Evolutionary conservation across 2,329 filamentous ascomycete species (phyloP), one percentile per base, ranked within the genome.

Genomic region (Xylariaceae sp.): DNA sequence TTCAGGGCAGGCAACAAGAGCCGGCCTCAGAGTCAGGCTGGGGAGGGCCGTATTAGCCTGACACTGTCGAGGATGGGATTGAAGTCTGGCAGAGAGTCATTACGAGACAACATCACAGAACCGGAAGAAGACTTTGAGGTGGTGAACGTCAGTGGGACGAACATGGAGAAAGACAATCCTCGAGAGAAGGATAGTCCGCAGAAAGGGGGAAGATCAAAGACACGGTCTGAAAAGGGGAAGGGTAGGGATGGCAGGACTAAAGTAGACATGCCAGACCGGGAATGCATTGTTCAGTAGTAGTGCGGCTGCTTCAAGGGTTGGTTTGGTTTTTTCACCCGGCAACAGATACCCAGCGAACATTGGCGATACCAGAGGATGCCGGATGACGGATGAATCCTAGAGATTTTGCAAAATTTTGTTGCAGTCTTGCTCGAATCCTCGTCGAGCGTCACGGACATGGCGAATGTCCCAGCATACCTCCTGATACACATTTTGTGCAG

Each of bases 11-110:
- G 60, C 44, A 58, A 55, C 30, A 66, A 67, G 44, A 77, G 75
- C 43, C 68, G 76, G 10, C 71, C 76, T 4, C 59, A 58, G 13
- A 80, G 76, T 46, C 73, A 78, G 44, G 68, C 64, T 1, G 72
- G 74, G 18, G 76, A 80, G 43, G 65, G 64, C 12, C 65, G 76
- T 4, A 68, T 77, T 36, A 77, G 71, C 47, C 59, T 70, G 13
- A 72, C 70, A 3, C 75, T 80, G 52, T 68, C 66, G 12, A 67
- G 71, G n/a, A 55, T 76, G 4, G 67, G 67, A 8, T 61, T 68
- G 46, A 68, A 65, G 32, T 46, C 63, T 7, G 73, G 68, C 56
- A 72, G 63, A 46, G 72, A 77, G 38, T 61, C 58, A 0, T 49
- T 65, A 35, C 56, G 58, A 22, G 59, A 61, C 11, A 40, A 47